Conservation (phyloP, 164 flowering plant species). For the Vitis riparia region DNA sequence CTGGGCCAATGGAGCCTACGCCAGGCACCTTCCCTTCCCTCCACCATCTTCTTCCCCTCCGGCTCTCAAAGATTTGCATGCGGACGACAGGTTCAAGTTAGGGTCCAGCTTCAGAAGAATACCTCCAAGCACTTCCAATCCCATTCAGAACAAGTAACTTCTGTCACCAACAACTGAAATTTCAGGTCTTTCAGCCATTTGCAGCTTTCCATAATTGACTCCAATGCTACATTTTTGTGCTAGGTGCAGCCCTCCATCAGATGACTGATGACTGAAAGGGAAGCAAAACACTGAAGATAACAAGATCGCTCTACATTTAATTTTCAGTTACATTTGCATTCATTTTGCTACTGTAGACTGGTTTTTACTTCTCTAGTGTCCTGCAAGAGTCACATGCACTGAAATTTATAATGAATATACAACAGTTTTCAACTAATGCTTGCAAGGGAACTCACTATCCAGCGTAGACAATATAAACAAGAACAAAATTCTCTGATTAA, state of each 20-base stretch:
- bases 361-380: neutral
- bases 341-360: conserved; percentile 1
- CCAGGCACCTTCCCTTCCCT: neutral
- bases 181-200: conserved; percentile 1
- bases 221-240: conserved; percentile 15
- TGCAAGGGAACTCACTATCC: neutral
- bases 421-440: too few species aligned
- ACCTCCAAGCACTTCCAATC: conserved; percentile 59
- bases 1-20: too few species aligned
- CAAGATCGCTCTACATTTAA: too few species aligned
- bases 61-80: conserved; percentile 23
- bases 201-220: conserved; percentile 5
- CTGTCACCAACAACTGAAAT: neutral
- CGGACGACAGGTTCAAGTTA: conserved; percentile 25
- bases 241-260: conserved; percentile 35
- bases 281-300: too few species aligned
- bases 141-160: conserved; percentile 69
- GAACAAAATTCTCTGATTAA: too few species aligned
- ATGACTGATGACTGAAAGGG: conserved; percentile 7
- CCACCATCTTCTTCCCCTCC: conserved; percentile 9
- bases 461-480: neutral
- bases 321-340: too few species aligned
- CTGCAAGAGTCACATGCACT: conserved; percentile 1
- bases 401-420: conserved; percentile 1
- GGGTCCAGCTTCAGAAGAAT: conserved; percentile 40